These are phyloP conservation scores for Verticillium albo-atrum DNA, from an alignment of 2,329 filamentous ascomycete genomes.

Conservation along the genomic window DNA sequence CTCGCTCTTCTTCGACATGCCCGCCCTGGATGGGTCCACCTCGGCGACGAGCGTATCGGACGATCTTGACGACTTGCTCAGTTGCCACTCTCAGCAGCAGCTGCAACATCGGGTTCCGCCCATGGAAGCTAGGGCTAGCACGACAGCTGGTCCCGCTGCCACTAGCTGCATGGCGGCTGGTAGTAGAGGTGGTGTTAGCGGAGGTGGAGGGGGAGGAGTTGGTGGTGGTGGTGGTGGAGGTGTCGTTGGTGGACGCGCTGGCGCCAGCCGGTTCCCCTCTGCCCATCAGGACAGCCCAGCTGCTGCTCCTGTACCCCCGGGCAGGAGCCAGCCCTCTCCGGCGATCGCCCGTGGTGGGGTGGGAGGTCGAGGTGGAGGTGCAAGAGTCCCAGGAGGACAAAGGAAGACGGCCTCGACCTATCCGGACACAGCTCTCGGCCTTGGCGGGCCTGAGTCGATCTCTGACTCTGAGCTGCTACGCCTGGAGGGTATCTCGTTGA, in stretches of 20 bases:
- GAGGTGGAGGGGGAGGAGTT: neutral
- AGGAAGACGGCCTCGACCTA: conserved; percentile 11
- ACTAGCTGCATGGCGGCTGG: conserved; percentile 8
- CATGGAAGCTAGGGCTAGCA: conserved; percentile 10
- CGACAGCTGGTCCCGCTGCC: conserved; percentile 12
- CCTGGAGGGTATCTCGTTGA: conserved; percentile 42
- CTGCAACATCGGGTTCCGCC: conserved; percentile 1
- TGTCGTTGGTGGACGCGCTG: neutral
- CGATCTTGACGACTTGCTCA: conserved; percentile 12
- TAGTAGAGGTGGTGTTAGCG: conserved; percentile 4
- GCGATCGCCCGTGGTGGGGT: conserved; percentile 6
- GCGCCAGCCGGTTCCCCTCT: neutral
- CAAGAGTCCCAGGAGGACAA: conserved; percentile 6
- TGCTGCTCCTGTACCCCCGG: neutral
- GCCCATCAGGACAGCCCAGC: neutral
- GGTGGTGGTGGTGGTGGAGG: conserved; percentile 4
- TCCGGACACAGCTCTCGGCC: conserved; percentile 11
- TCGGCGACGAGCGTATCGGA: conserved; percentile 12
- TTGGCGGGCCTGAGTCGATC: conserved; percentile 26
- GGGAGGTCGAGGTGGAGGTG: neutral
- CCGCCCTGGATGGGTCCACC: conserved; percentile 7
- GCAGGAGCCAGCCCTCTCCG: conserved; percentile 7
- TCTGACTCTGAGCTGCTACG: conserved; percentile 43
- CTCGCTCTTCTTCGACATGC: conserved; percentile 13
- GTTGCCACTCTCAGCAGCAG: conserved; percentile 9